Evolutionary conservation across 805 yeast species (phyloP).

Genomic region (Kodamaea laetipori): DNA sequence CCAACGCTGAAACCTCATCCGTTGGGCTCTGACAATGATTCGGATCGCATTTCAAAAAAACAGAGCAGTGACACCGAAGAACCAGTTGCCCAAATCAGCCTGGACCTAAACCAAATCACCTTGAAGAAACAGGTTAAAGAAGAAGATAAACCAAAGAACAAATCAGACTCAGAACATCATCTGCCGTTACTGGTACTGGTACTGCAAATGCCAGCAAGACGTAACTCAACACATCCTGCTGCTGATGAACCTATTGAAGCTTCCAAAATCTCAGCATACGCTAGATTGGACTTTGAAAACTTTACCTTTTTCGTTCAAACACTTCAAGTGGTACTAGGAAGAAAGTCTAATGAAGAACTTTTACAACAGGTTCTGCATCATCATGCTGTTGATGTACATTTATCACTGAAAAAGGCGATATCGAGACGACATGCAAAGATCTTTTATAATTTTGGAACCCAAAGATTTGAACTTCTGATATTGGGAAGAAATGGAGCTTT

Average conservation of each 20-base stretch:
- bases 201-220: slow-evolving; percentile 16
- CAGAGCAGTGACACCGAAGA: too few relatives aligned
- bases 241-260: slow-evolving; percentile 15
- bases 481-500: slow-evolving; percentile 96
- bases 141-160: slow-evolving; percentile 7
- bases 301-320: slow-evolving; percentile 97
- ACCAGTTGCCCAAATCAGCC: too few relatives aligned
- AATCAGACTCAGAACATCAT: not conserved
- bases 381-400: slow-evolving; percentile 85
- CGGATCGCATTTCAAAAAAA: not conserved
- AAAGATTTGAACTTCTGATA: slow-evolving; percentile 86
- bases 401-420: slow-evolving; percentile 90
- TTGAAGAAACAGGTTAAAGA: not conserved
- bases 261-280: slow-evolving; percentile 57
- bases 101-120: not conserved
- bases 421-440: slow-evolving; percentile 94
- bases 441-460: slow-evolving; percentile 94
- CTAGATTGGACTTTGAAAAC: slow-evolving; percentile 84
- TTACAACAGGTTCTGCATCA: slow-evolving; percentile 55
- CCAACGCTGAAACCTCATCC: not conserved
- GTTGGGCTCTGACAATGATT: not conserved
- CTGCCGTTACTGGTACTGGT: slow-evolving; percentile 8
- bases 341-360: slow-evolving; percentile 59
- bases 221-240: slow-evolving; percentile 21
- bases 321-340: slow-evolving; percentile 88